These are phyloP conservation scores for Irineochytrium annulatum DNA, from an alignment of 192 early-diverging fungal species.

Conservation along the genomic window DNA sequence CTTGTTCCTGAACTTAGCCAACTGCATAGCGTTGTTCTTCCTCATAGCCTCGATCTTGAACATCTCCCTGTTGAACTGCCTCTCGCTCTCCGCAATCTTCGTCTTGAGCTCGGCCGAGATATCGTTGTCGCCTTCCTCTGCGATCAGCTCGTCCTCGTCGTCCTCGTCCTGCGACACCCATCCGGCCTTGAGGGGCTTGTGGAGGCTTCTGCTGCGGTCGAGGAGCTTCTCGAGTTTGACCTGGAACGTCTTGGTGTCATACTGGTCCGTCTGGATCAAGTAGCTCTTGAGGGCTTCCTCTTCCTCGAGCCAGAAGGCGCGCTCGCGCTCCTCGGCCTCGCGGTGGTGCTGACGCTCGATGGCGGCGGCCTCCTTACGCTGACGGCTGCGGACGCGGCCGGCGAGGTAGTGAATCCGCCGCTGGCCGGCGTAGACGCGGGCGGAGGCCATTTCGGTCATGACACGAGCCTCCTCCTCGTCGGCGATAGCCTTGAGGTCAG, in stretches of 20 bases:
- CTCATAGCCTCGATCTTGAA: constrained; percentile 4
- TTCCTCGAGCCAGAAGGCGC: constrained; percentile 20
- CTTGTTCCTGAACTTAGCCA: constrained; percentile 17
- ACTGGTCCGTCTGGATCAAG: background rate
- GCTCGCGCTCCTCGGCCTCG: constrained; percentile 18
- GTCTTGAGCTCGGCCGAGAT: background rate
- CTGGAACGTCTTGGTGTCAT: constrained; percentile 3
- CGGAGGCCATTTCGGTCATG: constrained; percentile 14
- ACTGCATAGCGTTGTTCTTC: background rate
- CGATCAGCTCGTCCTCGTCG: background rate
- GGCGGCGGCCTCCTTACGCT: constrained; percentile 9
- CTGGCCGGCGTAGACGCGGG: constrained; percentile 14
- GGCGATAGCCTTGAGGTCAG: constrained; percentile 17
- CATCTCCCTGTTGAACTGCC: background rate
- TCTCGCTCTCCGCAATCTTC: background rate
- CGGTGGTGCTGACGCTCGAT: constrained; percentile 5
- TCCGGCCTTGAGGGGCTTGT: no score
- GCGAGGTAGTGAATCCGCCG: constrained; percentile 10
- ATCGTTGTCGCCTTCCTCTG: background rate
- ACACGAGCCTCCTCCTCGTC: constrained; percentile 15
- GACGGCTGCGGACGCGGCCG: background rate
- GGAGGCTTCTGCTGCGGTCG: background rate
- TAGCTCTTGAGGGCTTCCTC: constrained; percentile 6
- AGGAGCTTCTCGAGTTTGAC: constrained; percentile 13
- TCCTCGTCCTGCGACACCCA: background rate